Conservation (phyloP, 345 rosid species). For the Syzygium aqueum region DNA sequence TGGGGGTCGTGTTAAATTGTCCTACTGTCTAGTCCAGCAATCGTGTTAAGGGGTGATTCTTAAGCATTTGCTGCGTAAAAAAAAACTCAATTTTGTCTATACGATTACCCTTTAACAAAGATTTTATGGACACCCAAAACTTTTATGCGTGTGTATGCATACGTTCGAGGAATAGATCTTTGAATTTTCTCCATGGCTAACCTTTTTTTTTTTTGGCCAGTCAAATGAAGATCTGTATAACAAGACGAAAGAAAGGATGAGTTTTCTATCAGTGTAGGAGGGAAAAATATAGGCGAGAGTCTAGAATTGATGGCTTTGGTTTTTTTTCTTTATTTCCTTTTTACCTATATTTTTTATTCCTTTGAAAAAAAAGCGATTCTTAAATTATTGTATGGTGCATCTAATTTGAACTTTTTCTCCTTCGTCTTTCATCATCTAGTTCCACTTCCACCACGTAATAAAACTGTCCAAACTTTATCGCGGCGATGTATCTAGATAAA, state of each 20-base stretch:
- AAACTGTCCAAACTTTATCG: not conserved
- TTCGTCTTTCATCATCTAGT: not conserved
- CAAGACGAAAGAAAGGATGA: not conserved
- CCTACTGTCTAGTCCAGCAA: not conserved
- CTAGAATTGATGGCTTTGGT: not conserved
- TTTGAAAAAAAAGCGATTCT: not conserved
- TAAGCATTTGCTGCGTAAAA: not conserved
- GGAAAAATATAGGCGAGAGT: not conserved
- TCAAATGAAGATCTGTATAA: not conserved
- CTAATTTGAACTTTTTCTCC: not conserved
- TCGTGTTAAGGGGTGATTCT: not conserved
- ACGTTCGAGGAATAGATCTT: not conserved
- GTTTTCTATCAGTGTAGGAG: not conserved
- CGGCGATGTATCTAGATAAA: not conserved
- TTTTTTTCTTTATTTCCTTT: rapidly evolving
- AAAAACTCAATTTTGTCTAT: not conserved
- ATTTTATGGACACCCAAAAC: not conserved
- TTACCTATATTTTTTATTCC: not conserved
- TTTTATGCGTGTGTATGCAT: too few relatives aligned
- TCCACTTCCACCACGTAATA: not conserved
- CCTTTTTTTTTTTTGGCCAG: not conserved
- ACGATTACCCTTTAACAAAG: not conserved
- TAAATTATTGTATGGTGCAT: not conserved
- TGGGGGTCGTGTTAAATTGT: not conserved
- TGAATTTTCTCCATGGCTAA: not conserved